phyloP scores from a whole-genome alignment of 352 stramenopile species.

The Phytophthora colocasiae region DNA sequence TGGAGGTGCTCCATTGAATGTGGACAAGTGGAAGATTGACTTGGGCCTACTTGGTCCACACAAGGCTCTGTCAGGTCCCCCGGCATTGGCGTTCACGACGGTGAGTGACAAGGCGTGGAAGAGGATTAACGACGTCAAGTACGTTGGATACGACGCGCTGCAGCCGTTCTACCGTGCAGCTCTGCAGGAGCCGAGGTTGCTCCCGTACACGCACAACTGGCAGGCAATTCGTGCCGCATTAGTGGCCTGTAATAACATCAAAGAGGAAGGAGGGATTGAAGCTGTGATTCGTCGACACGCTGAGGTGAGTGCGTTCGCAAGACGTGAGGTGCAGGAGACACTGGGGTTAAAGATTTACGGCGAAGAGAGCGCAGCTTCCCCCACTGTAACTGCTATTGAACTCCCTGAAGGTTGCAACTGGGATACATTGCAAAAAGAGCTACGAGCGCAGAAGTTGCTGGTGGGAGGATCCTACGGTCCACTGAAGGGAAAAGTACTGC shows the following conservation, averaged over 20 bases:
- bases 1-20: constrained; percentile 43
- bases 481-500: constrained; percentile 53
- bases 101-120: constrained; percentile 61
- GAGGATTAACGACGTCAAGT: constrained; percentile 51
- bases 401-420: constrained; percentile 43
- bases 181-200: constrained; percentile 40
- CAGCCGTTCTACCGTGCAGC: constrained; percentile 49
- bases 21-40: constrained; percentile 54
- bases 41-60: constrained; percentile 54
- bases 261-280: constrained; percentile 44
- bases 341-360: constrained; percentile 49
- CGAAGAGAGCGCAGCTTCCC: constrained; percentile 38
- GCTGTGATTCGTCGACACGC: constrained; percentile 37
- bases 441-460: constrained; percentile 43
- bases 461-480: constrained; percentile 56
- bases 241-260: constrained; percentile 44
- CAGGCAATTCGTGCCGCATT: constrained; percentile 54
- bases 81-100: constrained; percentile 50
- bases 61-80: constrained; percentile 55
- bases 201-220: constrained; percentile 72
- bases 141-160: constrained; percentile 59
- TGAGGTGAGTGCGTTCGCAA: constrained; percentile 46
- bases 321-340: constrained; percentile 35
- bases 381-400: constrained; percentile 61
- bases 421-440: constrained; percentile 38